Conservation (phyloP, 768 basidiomycete species). For the Pulveroboletus sp. region DNA sequence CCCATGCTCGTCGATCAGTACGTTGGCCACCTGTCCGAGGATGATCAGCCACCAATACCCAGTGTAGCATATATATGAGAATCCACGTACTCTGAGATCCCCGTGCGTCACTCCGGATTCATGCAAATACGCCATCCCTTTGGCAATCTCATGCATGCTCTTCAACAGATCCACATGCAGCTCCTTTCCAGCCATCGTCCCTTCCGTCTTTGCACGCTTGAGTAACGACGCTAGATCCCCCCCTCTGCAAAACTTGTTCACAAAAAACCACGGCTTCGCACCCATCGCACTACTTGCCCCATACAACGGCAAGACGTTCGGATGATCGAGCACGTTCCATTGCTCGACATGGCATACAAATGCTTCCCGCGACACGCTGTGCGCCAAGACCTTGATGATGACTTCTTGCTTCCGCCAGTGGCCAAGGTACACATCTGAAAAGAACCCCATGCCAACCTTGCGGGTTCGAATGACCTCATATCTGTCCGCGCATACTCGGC, state of each 20-base stretch:
- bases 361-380: constrained; percentile 55
- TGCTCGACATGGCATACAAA: constrained; percentile 71
- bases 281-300: constrained; percentile 74
- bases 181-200: not conserved
- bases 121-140: constrained; percentile 84
- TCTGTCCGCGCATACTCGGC: constrained; percentile 26
- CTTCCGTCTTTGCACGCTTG: constrained; percentile 26
- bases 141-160: constrained; percentile 71
- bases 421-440: constrained; percentile 78
- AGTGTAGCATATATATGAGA: not conserved
- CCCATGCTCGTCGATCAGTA: constrained; percentile 66
- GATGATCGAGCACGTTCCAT: constrained; percentile 69
- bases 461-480: constrained; percentile 74
- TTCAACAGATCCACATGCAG: constrained; percentile 42
- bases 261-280: constrained; percentile 76
- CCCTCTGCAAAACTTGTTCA: constrained; percentile 67
- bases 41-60: not conserved
- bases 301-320: constrained; percentile 68
- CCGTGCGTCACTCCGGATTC: constrained; percentile 67
- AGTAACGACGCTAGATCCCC: constrained; percentile 65
- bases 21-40: constrained; percentile 58
- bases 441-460: constrained; percentile 71
- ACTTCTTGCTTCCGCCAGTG: constrained; percentile 65
- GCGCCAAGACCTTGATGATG: constrained; percentile 70
- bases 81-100: constrained; percentile 64